phyloP scores from a whole-genome alignment of 345 rosid species.

The Rhodamnia rubescens region DNA sequence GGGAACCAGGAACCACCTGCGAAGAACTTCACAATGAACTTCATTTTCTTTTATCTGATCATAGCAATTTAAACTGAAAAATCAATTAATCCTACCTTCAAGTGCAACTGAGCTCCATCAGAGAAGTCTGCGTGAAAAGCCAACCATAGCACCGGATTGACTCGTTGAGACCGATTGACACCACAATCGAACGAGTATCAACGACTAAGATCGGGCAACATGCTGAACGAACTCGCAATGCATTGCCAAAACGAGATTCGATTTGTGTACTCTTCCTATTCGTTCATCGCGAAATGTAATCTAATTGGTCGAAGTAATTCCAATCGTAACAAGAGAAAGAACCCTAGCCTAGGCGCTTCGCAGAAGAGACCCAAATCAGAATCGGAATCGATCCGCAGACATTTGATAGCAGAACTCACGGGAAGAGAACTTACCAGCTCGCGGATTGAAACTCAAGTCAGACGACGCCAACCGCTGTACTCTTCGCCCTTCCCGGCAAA shows the following conservation, averaged over 20 bases:
- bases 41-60: constrained; percentile 25
- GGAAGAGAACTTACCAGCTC: background rate
- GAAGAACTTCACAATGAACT: constrained; percentile 70
- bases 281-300: background rate
- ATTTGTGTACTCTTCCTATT: background rate
- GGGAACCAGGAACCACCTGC: too few species aligned
- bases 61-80: background rate
- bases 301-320: background rate
- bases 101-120: background rate
- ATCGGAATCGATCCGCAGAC: background rate
- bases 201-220: background rate
- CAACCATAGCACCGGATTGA: background rate
- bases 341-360: background rate
- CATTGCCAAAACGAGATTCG: background rate
- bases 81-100: background rate
- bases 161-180: background rate
- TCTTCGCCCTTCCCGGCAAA: background rate
- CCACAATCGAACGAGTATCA: background rate
- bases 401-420: background rate
- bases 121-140: background rate
- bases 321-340: background rate
- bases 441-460: background rate
- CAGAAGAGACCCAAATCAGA: background rate
- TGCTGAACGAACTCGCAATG: background rate
- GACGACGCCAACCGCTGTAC: background rate